phyloP scores from a whole-genome alignment of 1,139 yeast species.

The Yamadazyma buinensis region DNA sequence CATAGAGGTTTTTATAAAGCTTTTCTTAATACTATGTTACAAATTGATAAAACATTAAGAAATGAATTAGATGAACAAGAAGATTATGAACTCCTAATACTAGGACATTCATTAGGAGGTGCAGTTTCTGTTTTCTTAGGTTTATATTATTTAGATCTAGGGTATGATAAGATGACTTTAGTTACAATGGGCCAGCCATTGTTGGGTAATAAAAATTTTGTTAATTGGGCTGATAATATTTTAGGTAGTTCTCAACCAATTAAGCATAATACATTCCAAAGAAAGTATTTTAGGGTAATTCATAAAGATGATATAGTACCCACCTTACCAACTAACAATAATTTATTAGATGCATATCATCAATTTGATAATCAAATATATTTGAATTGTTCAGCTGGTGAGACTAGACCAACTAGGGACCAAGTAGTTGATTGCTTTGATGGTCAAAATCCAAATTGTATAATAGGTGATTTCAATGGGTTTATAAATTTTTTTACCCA shows the following conservation, averaged over 20 bases:
- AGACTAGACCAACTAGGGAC: slow-evolving; percentile 21
- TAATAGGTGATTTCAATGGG: slow-evolving; percentile 31
- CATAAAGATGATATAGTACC: slow-evolving; percentile 47
- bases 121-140: slow-evolving; percentile 41
- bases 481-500: slow-evolving; percentile 13
- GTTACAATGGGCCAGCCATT: slow-evolving; percentile 54
- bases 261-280: slow-evolving; percentile 18
- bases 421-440: slow-evolving; percentile 31
- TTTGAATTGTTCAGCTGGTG: slow-evolving; percentile 32
- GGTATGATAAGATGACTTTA: slow-evolving; percentile 28
- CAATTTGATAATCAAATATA: slow-evolving; percentile 47
- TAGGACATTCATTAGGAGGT: slow-evolving; percentile 56
- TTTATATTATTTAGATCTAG: slow-evolving; percentile 34
- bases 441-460: slow-evolving; percentile 35
- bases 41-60: slow-evolving; percentile 23
- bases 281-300: slow-evolving; percentile 39
- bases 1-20: slow-evolving; percentile 45
- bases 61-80: slow-evolving; percentile 20
- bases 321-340: slow-evolving; percentile 34
- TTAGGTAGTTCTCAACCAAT: slow-evolving; percentile 27
- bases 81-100: slow-evolving; percentile 31
- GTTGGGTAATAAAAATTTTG: slow-evolving; percentile 41
- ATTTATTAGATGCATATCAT: slow-evolving; percentile 24
- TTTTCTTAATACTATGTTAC: slow-evolving; percentile 27
- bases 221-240: slow-evolving; percentile 33